Evolutionary conservation across 208 protist species (phyloP).

Genomic region (Endotrypanum monterogeii): DNA sequence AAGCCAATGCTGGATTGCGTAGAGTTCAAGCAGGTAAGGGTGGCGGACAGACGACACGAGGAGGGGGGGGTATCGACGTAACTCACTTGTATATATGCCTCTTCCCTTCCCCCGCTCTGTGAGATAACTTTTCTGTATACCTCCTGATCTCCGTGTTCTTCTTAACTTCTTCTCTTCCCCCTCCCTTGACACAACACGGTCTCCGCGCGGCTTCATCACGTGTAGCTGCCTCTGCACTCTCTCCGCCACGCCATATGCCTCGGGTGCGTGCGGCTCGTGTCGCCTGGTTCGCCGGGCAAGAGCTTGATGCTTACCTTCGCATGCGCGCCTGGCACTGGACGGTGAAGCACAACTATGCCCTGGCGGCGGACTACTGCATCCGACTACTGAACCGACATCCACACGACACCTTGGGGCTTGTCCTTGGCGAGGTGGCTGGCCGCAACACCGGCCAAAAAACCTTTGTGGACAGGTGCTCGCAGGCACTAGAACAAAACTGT

Average conservation of each 20-base stretch:
- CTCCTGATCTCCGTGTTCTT: too few species aligned
- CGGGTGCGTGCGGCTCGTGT: constrained; percentile 43
- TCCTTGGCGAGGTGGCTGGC: constrained; percentile 63
- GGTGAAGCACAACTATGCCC: constrained; percentile 54
- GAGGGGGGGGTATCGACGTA: too few species aligned
- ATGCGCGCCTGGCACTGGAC: constrained; percentile 74
- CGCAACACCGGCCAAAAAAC: constrained; percentile 46
- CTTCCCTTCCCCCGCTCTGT: neutral
- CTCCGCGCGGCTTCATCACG: neutral
- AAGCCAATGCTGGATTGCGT: too few species aligned
- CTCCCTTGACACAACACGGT: neutral
- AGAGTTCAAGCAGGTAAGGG: too few species aligned
- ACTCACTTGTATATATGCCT: too few species aligned
- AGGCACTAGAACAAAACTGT: constrained; percentile 54
- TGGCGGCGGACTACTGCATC: constrained; percentile 85
- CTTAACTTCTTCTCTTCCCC: neutral
- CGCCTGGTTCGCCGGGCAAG: constrained; percentile 34
- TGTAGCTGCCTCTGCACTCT: too few species aligned
- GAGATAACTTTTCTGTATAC: too few species aligned
- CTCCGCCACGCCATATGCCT: too few species aligned
- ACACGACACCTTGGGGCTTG: constrained; percentile 52
- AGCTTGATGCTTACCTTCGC: constrained; percentile 67
- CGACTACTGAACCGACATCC: constrained; percentile 70
- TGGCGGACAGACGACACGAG: too few species aligned
- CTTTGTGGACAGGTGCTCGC: constrained; percentile 59